Evolutionary conservation across 192 early-diverging fungal genomes (phyloP).

Genomic region (Chytriomyces sp.): DNA sequence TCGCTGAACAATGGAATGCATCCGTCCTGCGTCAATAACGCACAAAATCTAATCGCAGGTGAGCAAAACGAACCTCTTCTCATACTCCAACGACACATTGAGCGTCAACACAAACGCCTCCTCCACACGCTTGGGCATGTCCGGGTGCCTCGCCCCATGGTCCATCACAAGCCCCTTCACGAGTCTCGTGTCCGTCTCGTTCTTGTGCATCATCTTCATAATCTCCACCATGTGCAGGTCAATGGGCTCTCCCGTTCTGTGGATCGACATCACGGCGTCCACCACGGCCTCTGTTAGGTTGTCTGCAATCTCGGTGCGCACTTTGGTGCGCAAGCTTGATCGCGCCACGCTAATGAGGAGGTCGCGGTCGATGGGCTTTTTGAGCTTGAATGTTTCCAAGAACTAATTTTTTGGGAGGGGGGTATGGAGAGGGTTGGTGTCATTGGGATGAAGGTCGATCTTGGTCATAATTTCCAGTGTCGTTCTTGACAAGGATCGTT

Average conservation of each 20-base stretch:
- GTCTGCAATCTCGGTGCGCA: constrained; percentile 87
- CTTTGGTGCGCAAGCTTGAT: constrained; percentile 94
- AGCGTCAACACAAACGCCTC: constrained; percentile 91
- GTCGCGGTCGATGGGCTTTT: constrained; percentile 84
- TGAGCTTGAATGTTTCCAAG: constrained; percentile 82
- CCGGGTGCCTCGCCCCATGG: constrained; percentile 98
- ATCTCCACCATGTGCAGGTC: constrained; percentile 99
- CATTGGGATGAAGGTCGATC: too few relatives aligned
- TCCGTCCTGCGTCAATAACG: background rate
- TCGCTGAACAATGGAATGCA: constrained; percentile 54
- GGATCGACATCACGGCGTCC: constrained; percentile 90
- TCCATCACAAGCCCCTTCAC: constrained; percentile 95
- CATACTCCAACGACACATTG: constrained; percentile 98
- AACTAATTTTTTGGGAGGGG: constrained; percentile 72
- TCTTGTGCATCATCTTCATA: constrained; percentile 99
- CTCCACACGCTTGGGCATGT: constrained; percentile 95
- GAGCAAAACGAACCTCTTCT: constrained; percentile 95
- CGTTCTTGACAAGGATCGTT: too few relatives aligned
- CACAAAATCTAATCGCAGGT: too few relatives aligned
- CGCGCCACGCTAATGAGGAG: constrained; percentile 87
- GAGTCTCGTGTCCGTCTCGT: constrained; percentile 93
- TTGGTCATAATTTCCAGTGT: too few relatives aligned
- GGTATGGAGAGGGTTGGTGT: background rate
- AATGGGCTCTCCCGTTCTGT: constrained; percentile 80
- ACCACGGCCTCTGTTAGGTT: constrained; percentile 94